A percentile compares a stretch with the other conserved stretches of the same genome.
Conservation (phyloP, 768 basidiomycete genomes). For the Termitomyces sp. region DNA sequence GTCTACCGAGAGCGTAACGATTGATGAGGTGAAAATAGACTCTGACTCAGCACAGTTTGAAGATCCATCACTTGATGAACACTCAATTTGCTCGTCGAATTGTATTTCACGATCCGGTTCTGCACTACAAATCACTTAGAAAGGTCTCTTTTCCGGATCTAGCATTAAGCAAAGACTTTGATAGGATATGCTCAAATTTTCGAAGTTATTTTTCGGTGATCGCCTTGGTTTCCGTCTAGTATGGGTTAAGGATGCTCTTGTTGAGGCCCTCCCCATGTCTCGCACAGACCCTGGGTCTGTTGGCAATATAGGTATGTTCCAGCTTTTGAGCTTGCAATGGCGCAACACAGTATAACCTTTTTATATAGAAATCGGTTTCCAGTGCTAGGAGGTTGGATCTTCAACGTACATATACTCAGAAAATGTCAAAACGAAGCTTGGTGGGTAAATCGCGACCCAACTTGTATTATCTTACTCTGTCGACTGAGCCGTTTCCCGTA, state of each 20-base stretch:
- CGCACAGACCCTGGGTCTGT: neutral
- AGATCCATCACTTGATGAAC: neutral
- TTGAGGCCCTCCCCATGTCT: neutral
- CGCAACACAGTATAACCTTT: neutral
- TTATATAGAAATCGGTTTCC: neutral
- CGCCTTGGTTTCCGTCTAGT: neutral
- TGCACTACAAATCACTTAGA: neutral
- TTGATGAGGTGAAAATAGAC: neutral
- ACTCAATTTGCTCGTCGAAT: neutral
- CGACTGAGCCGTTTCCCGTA: neutral
- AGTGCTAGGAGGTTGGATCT: neutral
- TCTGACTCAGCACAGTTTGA: no score
- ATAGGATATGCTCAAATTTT: neutral
- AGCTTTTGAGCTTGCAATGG: neutral
- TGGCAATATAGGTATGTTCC: neutral
- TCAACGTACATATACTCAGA: neutral
- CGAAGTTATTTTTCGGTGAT: neutral
- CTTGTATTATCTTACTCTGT: neutral
- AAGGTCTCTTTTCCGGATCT: neutral
- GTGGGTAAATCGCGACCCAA: neutral
- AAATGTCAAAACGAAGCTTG: neutral
- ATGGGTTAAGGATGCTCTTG: neutral
- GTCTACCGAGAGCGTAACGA: neutral
- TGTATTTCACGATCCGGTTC: neutral
- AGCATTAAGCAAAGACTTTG: neutral